Percentiles rank a stretch among this genome's conserved stretches.
phyloP scores from a whole-genome alignment of 176 grass and related monocot genomes.

The Chloris gayana region DNA sequence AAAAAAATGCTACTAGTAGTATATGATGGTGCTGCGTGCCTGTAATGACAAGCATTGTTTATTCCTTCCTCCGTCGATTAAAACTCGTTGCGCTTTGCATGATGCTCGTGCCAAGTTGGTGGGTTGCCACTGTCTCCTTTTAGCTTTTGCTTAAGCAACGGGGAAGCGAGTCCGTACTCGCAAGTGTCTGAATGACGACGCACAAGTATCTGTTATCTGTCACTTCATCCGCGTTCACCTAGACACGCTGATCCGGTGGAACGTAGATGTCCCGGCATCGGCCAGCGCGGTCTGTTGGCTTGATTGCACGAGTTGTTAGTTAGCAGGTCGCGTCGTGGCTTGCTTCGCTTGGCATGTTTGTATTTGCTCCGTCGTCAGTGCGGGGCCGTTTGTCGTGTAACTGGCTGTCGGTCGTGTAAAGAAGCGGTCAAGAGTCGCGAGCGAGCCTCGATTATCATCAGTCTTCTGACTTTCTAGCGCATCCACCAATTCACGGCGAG shows the following conservation, averaged over 20 bases:
- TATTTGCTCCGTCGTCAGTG: not conserved
- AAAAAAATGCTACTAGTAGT: not conserved
- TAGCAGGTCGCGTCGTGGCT: not conserved
- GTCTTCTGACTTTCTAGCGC: not conserved
- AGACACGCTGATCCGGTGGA: not conserved
- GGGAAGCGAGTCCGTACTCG: too few relatives aligned
- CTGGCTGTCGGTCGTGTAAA: not conserved
- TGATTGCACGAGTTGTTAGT: not conserved
- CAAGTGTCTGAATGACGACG: not conserved
- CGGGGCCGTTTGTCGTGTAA: not conserved
- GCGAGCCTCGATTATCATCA: not conserved
- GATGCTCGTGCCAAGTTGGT: not conserved
- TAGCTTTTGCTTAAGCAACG: conserved; percentile 19
- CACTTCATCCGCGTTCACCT: not conserved
- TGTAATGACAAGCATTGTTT: conserved; percentile 33
- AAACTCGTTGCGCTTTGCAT: not conserved
- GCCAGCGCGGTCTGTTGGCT: not conserved
- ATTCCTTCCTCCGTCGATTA: conserved; percentile 21
- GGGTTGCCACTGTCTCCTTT: conserved; percentile 29
- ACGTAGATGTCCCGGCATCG: not conserved
- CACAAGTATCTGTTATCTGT: not conserved
- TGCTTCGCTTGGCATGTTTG: not conserved
- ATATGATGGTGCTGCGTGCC: not conserved
- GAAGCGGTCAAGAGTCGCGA: not conserved
- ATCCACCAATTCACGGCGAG: too few relatives aligned